phyloP scores from a whole-genome alignment of 2,329 filamentous ascomycete species.

The Trichothecium sympodiale region DNA sequence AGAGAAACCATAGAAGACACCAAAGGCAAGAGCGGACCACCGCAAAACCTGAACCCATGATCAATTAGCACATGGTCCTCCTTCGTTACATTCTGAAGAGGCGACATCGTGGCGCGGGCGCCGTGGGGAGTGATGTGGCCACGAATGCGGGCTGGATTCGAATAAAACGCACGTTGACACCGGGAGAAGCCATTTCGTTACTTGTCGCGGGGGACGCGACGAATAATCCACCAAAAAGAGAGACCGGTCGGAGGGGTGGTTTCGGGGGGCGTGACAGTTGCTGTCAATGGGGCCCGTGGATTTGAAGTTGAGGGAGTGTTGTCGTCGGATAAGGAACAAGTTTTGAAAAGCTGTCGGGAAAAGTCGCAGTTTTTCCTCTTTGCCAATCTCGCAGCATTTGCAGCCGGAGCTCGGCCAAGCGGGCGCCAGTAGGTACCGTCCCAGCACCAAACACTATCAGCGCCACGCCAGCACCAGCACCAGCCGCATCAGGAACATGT shows the following conservation, averaged over 20 bases:
- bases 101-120: not conserved
- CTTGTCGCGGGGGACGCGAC: constrained; percentile 30
- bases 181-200: constrained; percentile 52
- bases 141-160: constrained; percentile 12
- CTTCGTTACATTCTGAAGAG: not conserved
- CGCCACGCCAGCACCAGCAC: not conserved
- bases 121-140: not conserved
- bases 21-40: constrained; percentile 86
- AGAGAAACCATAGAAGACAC: constrained; percentile 90
- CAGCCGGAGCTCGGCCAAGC: constrained; percentile 21
- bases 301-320: constrained; percentile 18
- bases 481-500: too few relatives aligned
- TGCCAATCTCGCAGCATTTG: constrained; percentile 3
- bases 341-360: constrained; percentile 32
- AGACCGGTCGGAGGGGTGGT: constrained; percentile 10
- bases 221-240: constrained; percentile 11
- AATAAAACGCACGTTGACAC: constrained; percentile 51
- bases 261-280: constrained; percentile 22
- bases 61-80: constrained; percentile 1
- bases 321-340: constrained; percentile 24
- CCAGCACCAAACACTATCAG: constrained; percentile 2
- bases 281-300: constrained; percentile 33
- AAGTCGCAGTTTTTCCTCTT: constrained; percentile 34
- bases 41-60: constrained; percentile 66
- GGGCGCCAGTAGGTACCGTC: constrained; percentile 9